Conservation (phyloP, 192 early-diverging fungal species). For the Entomortierella lignicola region DNA sequence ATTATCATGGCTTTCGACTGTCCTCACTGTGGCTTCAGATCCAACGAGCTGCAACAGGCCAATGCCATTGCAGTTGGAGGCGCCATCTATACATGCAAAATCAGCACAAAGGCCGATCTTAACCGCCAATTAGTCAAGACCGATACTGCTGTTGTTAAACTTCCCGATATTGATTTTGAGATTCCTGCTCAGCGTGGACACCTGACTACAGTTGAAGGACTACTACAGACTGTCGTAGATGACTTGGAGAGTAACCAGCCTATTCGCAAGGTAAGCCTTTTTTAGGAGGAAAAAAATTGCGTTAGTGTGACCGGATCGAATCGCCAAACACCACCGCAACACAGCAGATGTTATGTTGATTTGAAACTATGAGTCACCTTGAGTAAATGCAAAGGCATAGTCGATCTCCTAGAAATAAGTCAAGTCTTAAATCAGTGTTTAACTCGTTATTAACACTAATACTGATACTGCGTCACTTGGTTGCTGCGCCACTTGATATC, state of each 20-base stretch:
- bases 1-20: constrained; percentile 52
- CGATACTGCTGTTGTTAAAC: constrained; percentile 78
- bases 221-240: constrained; percentile 80
- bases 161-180: constrained; percentile 89
- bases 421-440: too few relatives aligned
- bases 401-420: background rate
- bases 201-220: constrained; percentile 93
- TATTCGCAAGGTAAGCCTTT: constrained; percentile 68
- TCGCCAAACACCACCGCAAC: too few relatives aligned
- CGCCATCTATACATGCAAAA: constrained; percentile 68
- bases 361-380: background rate
- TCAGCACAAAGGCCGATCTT: constrained; percentile 80
- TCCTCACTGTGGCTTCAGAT: constrained; percentile 87
- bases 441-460: too few relatives aligned
- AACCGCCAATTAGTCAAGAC: constrained; percentile 94
- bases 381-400: constrained; percentile 7
- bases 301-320: background rate
- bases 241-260: constrained; percentile 84
- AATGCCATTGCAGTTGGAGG: constrained; percentile 87
- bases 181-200: constrained; percentile 87
- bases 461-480: background rate
- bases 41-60: constrained; percentile 93
- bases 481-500: constrained; percentile 8
- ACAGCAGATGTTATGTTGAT: background rate
- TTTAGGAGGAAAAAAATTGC: too few relatives aligned